These are phyloP conservation scores for Aspergillus aculeatus DNA, from an alignment of 2,329 filamentous ascomycete species.

Conservation along the genomic window DNA sequence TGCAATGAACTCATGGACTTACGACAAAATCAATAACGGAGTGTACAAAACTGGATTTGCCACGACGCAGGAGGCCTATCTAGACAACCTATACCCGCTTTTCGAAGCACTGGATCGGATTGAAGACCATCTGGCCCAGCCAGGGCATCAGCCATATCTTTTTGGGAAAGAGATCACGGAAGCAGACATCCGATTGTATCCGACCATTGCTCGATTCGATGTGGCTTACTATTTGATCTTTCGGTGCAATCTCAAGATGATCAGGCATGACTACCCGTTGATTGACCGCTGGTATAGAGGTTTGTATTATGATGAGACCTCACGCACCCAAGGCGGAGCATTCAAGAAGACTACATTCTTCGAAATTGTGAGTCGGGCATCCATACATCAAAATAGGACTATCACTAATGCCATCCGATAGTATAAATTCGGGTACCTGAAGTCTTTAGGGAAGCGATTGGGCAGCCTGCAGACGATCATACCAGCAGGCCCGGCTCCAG, in stretches of 20 bases:
- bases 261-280: constrained; percentile 59
- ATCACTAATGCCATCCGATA: constrained; percentile 10
- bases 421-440: constrained; percentile 30
- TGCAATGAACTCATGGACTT: constrained; percentile 73
- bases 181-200: constrained; percentile 70
- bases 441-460: constrained; percentile 19
- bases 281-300: constrained; percentile 49
- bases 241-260: constrained; percentile 66
- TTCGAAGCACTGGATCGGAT: constrained; percentile 72
- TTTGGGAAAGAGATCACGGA: constrained; percentile 74
- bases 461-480: constrained; percentile 25
- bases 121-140: constrained; percentile 63
- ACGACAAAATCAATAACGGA: constrained; percentile 58
- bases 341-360: constrained; percentile 49
- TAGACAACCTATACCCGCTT: constrained; percentile 64
- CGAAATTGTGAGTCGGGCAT: constrained; percentile 32
- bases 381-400: background rate
- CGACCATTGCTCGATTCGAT: constrained; percentile 67
- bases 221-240: constrained; percentile 78
- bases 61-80: constrained; percentile 72
- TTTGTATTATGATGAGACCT: constrained; percentile 49
- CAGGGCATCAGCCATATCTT: constrained; percentile 61
- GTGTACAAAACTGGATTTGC: constrained; percentile 70
- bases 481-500: constrained; percentile 28
- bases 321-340: constrained; percentile 35